A percentile compares a stretch with the other conserved stretches of the same genome.
Conservation (phyloP, 495 filamentous ascomycete genomes). For the Tuber brumale region DNA sequence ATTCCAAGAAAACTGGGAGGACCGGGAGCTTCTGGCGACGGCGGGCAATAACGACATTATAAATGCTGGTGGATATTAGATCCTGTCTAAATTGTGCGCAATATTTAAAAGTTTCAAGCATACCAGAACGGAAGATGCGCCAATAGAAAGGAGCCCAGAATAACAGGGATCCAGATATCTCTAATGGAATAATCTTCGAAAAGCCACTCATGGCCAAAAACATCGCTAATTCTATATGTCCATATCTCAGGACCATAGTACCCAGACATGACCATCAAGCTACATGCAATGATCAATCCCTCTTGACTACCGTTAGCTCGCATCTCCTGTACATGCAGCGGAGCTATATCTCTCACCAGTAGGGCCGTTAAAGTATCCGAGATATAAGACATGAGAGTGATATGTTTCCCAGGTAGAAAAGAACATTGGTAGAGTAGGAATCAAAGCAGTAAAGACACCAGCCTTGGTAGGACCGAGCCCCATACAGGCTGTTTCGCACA, state of each 20-base stretch:
- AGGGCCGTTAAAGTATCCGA: slow-evolving; percentile 94
- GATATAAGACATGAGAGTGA: slow-evolving; percentile 94
- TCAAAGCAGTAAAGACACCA: slow-evolving; percentile 83
- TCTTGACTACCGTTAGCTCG: slow-evolving; percentile 46
- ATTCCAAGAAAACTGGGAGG: slow-evolving; percentile 82
- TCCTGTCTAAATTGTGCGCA: not conserved
- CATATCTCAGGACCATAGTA: slow-evolving; percentile 84
- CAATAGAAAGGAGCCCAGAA: slow-evolving; percentile 64
- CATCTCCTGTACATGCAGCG: not conserved
- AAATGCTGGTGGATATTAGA: slow-evolving; percentile 43
- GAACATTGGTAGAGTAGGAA: slow-evolving; percentile 94
- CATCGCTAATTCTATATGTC: slow-evolving; percentile 61
- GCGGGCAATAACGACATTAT: slow-evolving; percentile 74
- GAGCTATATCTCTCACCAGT: slow-evolving; percentile 49
- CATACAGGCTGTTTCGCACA: slow-evolving; percentile 86
- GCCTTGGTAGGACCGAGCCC: slow-evolving; percentile 72
- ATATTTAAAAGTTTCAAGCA: not conserved
- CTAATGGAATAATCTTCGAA: slow-evolving; percentile 60
- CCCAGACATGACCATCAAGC: slow-evolving; percentile 77
- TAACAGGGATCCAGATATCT: slow-evolving; percentile 79
- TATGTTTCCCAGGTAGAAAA: slow-evolving; percentile 99
- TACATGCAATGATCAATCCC: slow-evolving; percentile 80
- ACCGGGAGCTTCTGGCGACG: slow-evolving; percentile 66
- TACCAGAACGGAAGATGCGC: slow-evolving; percentile 70
- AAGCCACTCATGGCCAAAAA: slow-evolving; percentile 54